Percentiles rank a stretch among this genome's conserved stretches.
Evolutionary conservation across 139 green algal species (phyloP).

Genomic region (Parachlorella kessleri): DNA sequence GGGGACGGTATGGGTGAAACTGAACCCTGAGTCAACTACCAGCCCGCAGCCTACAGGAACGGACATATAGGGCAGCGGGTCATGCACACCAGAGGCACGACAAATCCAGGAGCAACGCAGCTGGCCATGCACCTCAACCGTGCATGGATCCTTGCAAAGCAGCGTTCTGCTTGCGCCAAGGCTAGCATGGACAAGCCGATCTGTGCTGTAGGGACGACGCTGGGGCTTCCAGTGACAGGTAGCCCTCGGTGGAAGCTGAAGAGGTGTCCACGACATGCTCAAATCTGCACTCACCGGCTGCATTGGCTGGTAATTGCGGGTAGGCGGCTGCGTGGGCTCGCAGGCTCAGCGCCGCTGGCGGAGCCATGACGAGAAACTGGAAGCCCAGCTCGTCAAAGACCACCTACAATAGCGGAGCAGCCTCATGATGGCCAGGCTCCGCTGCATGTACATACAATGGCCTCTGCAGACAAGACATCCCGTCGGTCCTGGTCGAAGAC

Average conservation of each 20-base stretch:
- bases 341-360: conserved; percentile 66
- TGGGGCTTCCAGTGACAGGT: too few species aligned
- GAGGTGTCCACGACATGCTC: too few species aligned
- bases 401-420: conserved; percentile 44
- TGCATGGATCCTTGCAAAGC: too few species aligned
- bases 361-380: conserved; percentile 50
- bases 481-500: too few species aligned
- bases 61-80: too few species aligned
- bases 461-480: too few species aligned
- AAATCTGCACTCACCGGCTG: conserved; percentile 23
- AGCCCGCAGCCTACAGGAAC: conserved; percentile 51
- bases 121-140: neutral
- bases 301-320: conserved; percentile 36
- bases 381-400: conserved; percentile 87
- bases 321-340: conserved; percentile 28
- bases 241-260: too few species aligned
- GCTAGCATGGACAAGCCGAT: too few species aligned
- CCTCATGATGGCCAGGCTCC: too few species aligned
- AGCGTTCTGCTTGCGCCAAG: too few species aligned
- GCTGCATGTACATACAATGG: too few species aligned
- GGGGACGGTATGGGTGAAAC: conserved; percentile 83
- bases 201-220: too few species aligned
- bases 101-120: neutral
- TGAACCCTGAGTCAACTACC: conserved; percentile 81
- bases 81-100: neutral